phyloP scores from a whole-genome alignment of 2,329 filamentous ascomycete species.

The Trichoderma harzianum region DNA sequence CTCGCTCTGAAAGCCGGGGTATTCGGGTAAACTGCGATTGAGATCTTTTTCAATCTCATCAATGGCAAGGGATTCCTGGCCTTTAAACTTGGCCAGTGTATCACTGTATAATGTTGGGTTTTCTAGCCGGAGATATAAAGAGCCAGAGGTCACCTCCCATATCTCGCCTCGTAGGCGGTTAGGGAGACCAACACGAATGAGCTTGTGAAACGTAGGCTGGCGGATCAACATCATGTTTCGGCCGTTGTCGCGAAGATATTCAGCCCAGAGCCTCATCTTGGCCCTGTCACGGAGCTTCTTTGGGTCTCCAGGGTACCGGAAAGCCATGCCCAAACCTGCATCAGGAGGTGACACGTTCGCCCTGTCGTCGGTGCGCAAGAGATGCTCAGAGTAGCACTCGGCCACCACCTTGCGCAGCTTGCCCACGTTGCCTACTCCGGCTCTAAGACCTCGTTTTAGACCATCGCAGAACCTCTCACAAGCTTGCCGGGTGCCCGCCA shows the following conservation, averaged over 20 bases:
- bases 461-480: conserved; percentile 97
- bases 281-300: conserved; percentile 91
- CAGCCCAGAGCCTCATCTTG: conserved; percentile 96
- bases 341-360: conserved; percentile 66
- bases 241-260: conserved; percentile 93
- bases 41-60: conserved; percentile 99
- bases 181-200: conserved; percentile 90
- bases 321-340: conserved; percentile 86
- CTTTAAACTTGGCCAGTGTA: conserved; percentile 77
- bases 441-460: conserved; percentile 82
- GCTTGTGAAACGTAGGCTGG: conserved; percentile 95
- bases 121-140: conserved; percentile 81
- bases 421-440: conserved; percentile 82
- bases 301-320: conserved; percentile 90
- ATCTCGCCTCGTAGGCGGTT: conserved; percentile 91
- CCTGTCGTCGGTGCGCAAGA: conserved; percentile 61
- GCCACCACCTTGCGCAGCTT: conserved; percentile 75
- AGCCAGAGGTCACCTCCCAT: conserved; percentile 93
- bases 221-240: conserved; percentile 88
- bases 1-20: conserved; percentile 94
- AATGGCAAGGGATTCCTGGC: conserved; percentile 87
- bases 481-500: conserved; percentile 81
- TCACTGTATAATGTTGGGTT: conserved; percentile 80
- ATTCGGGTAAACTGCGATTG: conserved; percentile 93
- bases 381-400: conserved; percentile 89